Evolutionary conservation across 805 yeast genomes (phyloP), one percentile per base, ranked within the genome.

Genomic region (Nakazawaea molendinolei): DNA sequence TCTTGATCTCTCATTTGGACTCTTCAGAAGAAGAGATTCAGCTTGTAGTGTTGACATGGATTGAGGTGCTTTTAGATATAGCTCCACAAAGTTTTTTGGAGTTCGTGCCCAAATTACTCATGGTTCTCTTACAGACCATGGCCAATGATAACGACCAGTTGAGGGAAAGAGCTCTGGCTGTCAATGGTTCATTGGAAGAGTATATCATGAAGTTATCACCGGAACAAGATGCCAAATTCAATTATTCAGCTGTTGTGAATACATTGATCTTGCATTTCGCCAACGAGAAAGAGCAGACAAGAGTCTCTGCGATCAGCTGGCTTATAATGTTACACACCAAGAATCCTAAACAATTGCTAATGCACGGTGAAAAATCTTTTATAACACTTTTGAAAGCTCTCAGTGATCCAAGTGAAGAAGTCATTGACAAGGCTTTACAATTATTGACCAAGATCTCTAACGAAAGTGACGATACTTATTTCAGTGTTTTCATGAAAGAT

Each of bases 251-350:
- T 5, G 77, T 86, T 1, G 76, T 87, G 27, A 77, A 78, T 40
- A 78, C 81, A 4, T 65, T 90, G 38, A 79, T 86, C 3, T 53
- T 76, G 27, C 95, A 87, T 51, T 77, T 83, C 42, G 58, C 76
- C 40, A 78, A 75, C 44, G 86, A 82, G 36, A 79, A 84, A 46
- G 95, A 86, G 42, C 76, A 79, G 20, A 83, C 96, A 0, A 70
- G 92, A 40, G 69, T 86, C 23, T 86, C 94, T 0, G 79, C 92
- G 17, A 61, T 92, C 23, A 95, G 89, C 44, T 92, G 98, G 98
- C 64, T 92, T 22, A 76, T 78, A 12, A 75, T 86, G 69, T 65
- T 92, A 27, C 90, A 87, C 50, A 68, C 74, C 19, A 79, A 79
- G 45, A 79, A 80, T 15, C 81, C 83, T 3, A 58, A 63, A 26